These are phyloP conservation scores for Phytophthora niederhauseri DNA, from an alignment of 352 stramenopile species.

Conservation along the genomic window DNA sequence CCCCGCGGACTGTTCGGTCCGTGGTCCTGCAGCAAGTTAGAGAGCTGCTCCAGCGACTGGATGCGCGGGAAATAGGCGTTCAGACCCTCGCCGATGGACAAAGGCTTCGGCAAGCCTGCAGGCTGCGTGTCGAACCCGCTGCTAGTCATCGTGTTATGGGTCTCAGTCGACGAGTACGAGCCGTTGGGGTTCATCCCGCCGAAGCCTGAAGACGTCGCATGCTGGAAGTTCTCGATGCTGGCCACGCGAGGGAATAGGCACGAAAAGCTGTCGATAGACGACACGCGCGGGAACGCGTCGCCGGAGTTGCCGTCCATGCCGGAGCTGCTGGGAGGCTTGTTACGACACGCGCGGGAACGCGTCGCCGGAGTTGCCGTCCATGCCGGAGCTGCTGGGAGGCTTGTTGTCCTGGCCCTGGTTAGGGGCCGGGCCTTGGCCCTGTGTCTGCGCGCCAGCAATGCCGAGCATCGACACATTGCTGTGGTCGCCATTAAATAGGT, in stretches of 20 bases:
- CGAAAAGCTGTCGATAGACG: constrained; percentile 87
- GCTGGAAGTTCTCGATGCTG: constrained; percentile 84
- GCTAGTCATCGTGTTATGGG: constrained; percentile 31
- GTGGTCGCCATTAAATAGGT: constrained; percentile 47
- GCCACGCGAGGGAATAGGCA: constrained; percentile 83
- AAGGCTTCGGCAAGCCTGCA: constrained; percentile 51
- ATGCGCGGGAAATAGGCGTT: constrained; percentile 81
- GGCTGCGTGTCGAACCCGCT: constrained; percentile 31
- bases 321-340: constrained; percentile 10
- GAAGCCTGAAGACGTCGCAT: constrained; percentile 37
- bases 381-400: constrained; percentile 13
- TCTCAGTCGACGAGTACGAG: constrained; percentile 34
- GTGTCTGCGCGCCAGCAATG: constrained; percentile 41
- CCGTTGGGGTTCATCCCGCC: constrained; percentile 29
- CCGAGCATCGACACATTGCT: constrained; percentile 46
- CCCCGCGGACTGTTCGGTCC: constrained; percentile 53
- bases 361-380: constrained; percentile 36
- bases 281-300: constrained; percentile 70
- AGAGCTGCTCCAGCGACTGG: constrained; percentile 80
- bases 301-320: constrained; percentile 29
- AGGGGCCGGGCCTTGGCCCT: constrained; percentile 22
- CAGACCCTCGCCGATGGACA: constrained; percentile 69
- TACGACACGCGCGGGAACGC: constrained; percentile 76
- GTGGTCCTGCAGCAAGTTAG: constrained; percentile 71
- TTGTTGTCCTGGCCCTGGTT: constrained; percentile 33